Evolutionary conservation across 2,329 filamentous ascomycete species (phyloP).

Genomic region (Westerdykella ornata): DNA sequence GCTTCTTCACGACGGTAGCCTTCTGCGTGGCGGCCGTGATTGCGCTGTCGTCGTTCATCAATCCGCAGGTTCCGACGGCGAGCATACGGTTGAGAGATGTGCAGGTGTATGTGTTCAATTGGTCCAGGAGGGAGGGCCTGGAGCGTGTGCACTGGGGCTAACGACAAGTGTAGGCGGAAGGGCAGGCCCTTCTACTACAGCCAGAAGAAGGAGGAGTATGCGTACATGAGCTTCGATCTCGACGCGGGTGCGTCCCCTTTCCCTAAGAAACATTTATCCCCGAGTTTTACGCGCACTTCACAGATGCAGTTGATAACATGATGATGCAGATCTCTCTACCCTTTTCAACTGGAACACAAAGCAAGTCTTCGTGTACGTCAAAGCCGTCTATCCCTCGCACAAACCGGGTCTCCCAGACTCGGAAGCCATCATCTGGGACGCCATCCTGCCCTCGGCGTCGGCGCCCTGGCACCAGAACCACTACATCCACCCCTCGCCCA

Average conservation of each 20-base stretch:
- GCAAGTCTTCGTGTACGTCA: constrained; percentile 93
- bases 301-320: background rate
- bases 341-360: constrained; percentile 99
- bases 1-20: constrained; percentile 93
- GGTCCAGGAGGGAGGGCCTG: background rate
- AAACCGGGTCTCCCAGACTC: constrained; percentile 39
- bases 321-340: constrained; percentile 62
- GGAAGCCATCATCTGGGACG: constrained; percentile 89
- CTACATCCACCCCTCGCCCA: constrained; percentile 53
- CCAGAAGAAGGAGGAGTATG: constrained; percentile 88
- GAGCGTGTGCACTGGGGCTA: background rate
- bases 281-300: background rate
- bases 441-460: constrained; percentile 73
- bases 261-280: too few relatives aligned
- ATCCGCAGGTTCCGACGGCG: constrained; percentile 60
- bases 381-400: constrained; percentile 59
- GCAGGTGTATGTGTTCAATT: constrained; percentile 60
- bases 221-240: constrained; percentile 86
- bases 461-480: constrained; percentile 49
- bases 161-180: constrained; percentile 56
- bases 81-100: constrained; percentile 64
- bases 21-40: constrained; percentile 75
- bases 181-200: constrained; percentile 96
- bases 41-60: constrained; percentile 69
- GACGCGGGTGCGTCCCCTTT: constrained; percentile 55